These are phyloP conservation scores for Firmiana major DNA, from an alignment of 345 rosid species.

Conservation along the genomic window DNA sequence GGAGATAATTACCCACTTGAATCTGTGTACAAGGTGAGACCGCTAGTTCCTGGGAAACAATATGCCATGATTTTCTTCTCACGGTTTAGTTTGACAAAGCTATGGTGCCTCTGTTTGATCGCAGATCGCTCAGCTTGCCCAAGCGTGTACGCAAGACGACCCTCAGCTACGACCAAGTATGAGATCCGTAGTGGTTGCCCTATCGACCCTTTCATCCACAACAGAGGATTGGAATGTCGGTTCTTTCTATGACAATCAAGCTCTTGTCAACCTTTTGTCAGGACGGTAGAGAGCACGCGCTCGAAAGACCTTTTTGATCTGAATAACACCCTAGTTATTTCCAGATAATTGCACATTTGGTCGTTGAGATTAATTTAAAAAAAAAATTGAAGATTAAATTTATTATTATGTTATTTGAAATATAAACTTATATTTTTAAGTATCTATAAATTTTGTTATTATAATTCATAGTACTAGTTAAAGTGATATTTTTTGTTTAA, in stretches of 20 bases:
- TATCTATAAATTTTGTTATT: too few relatives aligned
- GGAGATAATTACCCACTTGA: conserved; percentile 71
- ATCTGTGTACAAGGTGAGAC: conserved; percentile 60
- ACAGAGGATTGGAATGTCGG: conserved; percentile 80
- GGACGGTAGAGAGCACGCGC: conserved; percentile 31
- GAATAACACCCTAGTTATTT: too few relatives aligned
- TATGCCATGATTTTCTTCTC: not conserved
- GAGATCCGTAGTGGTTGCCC: conserved; percentile 86
- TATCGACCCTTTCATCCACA: conserved; percentile 73
- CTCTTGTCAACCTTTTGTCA: conserved; percentile 69
- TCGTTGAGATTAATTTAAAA: too few relatives aligned
- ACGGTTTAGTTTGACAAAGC: conserved; percentile 10
- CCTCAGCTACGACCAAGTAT: conserved; percentile 77
- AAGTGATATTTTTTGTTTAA: too few relatives aligned
- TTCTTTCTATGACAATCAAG: conserved; percentile 60
- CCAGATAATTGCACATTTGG: too few relatives aligned
- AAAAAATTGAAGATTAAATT: too few relatives aligned
- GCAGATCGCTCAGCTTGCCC: conserved; percentile 89
- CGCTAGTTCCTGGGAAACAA: not conserved
- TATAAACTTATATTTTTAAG: too few relatives aligned
- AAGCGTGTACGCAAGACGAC: conserved; percentile 77
- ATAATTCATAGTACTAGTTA: too few relatives aligned
- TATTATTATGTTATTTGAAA: too few relatives aligned
- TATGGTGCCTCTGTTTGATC: not conserved
- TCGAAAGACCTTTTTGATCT: too few relatives aligned